Percentiles rank a stretch among this genome's conserved stretches.
These are phyloP conservation scores for Aspergillus sp. DNA, from an alignment of 2,329 filamentous ascomycete genomes.

Conservation along the genomic window DNA sequence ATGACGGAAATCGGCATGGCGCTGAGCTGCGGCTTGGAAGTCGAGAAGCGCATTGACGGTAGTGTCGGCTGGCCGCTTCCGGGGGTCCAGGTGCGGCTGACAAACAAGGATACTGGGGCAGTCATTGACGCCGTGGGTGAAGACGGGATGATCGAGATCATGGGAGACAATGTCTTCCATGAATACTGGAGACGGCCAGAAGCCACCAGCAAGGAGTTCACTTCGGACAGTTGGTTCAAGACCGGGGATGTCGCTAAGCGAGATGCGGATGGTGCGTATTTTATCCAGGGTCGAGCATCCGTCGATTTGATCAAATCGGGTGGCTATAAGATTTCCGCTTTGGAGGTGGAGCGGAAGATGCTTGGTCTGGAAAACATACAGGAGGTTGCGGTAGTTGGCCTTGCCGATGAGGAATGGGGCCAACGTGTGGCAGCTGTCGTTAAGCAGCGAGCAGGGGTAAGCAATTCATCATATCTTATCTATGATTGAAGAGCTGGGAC, in stretches of 20 bases:
- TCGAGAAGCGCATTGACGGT: conserved; percentile 37
- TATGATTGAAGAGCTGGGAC: not conserved
- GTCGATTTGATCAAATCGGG: conserved; percentile 50
- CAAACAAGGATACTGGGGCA: conserved; percentile 31
- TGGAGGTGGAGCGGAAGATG: conserved; percentile 49
- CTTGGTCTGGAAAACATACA: conserved; percentile 41
- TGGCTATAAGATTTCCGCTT: conserved; percentile 48
- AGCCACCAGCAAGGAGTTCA: conserved; percentile 40
- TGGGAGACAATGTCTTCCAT: conserved; percentile 34
- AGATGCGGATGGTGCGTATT: conserved; percentile 38
- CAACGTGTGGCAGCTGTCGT: conserved; percentile 49
- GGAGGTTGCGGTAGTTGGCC: conserved; percentile 47
- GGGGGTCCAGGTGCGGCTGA: conserved; percentile 40
- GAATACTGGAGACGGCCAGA: conserved; percentile 40
- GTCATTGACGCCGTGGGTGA: conserved; percentile 25
- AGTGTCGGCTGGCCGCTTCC: conserved; percentile 43
- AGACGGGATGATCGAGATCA: conserved; percentile 38
- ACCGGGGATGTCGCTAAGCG: conserved; percentile 40
- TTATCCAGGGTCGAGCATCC: conserved; percentile 45
- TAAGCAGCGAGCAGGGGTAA: conserved; percentile 30
- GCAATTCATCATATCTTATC: conserved; percentile 5
- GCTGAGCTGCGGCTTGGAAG: conserved; percentile 37
- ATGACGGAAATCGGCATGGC: conserved; percentile 46
- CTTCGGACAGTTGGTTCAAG: conserved; percentile 42
- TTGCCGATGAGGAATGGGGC: conserved; percentile 48